Base-by-base conservation (phyloP, 1,139 yeast species). In the Wickerhamiella pararugosa region DNA sequence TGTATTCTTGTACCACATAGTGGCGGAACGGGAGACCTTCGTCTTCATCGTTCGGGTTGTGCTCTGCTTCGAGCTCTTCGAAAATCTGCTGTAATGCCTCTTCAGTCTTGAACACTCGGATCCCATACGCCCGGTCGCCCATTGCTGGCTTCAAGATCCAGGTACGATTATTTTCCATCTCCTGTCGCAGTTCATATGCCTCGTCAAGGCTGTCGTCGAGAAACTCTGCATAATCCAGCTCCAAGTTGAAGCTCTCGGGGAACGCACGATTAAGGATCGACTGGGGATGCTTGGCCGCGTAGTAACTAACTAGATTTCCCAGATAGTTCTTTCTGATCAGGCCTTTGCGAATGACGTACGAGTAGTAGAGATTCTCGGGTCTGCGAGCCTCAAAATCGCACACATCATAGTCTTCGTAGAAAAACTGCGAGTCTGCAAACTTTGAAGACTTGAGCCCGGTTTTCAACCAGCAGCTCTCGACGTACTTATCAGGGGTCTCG, bases 61-160 rank as follows among this genome's bases (percentile, higher is more conserved):
- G 21, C 9, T 67, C 79, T 49, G 77, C 90, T 52, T 86, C 95
- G 60, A 84, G 84, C 5, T 80, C 76, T 54, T 90, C 80, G 58
- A 90, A 90, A 7, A 87, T 78, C 2, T 62, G 70, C 57, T 87
- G 96, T 42, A 90, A 64, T 52, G 86, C 93, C 8, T 76, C 82
- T 30, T 84, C 66, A 0, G 87, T 78, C 43, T 69, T 69, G 63
- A 90, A 90, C 1, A 90, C 61, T 39, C 95, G 66, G 37, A 90
- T 86, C 0, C 98, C 98, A 58, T 90, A 96, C 7, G 95, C 98
- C 56, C 90, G 79, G 55, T 90, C 98, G 54, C 94, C 80, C 96
- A 90, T 86, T 51, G 94, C 77, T 8, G 98, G 98, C 56, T 90
- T 90, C 53, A 90, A 66, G 40, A 90, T 90, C 87, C 92, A 90